A percentile compares a stretch with the other conserved stretches of the same genome.
phyloP scores from a whole-genome alignment of 345 rosid genomes.

The Syzygium aqueum region DNA sequence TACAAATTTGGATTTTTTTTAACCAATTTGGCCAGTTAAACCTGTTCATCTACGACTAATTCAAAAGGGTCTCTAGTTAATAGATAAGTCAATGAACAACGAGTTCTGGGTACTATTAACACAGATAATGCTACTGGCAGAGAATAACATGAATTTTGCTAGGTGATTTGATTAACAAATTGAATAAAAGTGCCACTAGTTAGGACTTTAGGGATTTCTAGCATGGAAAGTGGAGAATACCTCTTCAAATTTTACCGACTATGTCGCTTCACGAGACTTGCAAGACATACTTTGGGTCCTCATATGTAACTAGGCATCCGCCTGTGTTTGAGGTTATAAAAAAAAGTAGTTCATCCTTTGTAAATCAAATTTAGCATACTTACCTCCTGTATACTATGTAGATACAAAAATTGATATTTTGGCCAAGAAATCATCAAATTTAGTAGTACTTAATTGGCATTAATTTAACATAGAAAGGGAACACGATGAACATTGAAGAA shows the following conservation, averaged over 20 bases:
- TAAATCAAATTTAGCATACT: not conserved
- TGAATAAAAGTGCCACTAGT: not conserved
- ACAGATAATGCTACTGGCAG: not conserved
- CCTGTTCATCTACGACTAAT: not conserved
- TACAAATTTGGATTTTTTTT: not conserved
- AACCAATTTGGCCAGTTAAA: not conserved
- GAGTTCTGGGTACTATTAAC: not conserved
- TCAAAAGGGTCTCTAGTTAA: not conserved
- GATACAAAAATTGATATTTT: not conserved
- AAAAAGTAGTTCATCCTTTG: not conserved
- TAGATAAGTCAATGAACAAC: not conserved
- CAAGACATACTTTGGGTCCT: not conserved
- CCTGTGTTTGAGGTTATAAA: not conserved
- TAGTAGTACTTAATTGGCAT: not conserved
- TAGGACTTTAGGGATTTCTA: not conserved
- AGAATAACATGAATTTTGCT: not conserved
- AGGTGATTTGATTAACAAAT: not conserved
- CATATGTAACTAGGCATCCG: not conserved
- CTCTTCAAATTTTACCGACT: not conserved
- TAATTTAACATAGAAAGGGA: not conserved
- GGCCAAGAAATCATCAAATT: not conserved
- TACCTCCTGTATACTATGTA: not conserved
- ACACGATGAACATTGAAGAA: not conserved
- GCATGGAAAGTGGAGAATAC: not conserved
- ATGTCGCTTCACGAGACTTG: not conserved